A percentile compares a stretch with the other conserved stretches of the same genome.
These are phyloP conservation scores for Elsinoe ampelina DNA, from an alignment of 2,329 filamentous ascomycete species.

Conservation along the genomic window DNA sequence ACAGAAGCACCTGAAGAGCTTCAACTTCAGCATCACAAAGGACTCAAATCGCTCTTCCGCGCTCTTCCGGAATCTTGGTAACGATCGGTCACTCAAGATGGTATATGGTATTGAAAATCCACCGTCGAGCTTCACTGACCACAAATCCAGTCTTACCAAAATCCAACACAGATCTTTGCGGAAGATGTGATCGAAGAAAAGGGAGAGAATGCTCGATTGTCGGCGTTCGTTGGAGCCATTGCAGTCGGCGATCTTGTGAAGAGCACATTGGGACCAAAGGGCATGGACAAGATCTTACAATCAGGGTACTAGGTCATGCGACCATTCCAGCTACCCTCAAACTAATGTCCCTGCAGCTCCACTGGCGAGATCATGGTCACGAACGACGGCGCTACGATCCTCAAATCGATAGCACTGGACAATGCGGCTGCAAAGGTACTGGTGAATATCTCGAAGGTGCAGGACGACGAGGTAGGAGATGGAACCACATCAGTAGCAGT, in stretches of 20 bases:
- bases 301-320: conserved; percentile 60
- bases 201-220: conserved; percentile 95
- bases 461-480: conserved; percentile 97
- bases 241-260: conserved; percentile 96
- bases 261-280: conserved; percentile 92
- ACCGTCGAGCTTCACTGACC: background rate
- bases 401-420: conserved; percentile 96
- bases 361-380: conserved; percentile 97
- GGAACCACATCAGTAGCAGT: conserved; percentile 98
- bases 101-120: background rate
- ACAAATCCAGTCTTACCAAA: conserved; percentile 37
- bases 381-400: conserved; percentile 95
- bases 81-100: conserved; percentile 12
- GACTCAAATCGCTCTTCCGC: background rate
- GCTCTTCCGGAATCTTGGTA: background rate
- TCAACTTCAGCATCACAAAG: background rate
- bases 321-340: conserved; percentile 20
- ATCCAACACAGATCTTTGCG: conserved; percentile 95
- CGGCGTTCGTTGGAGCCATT: conserved; percentile 97
- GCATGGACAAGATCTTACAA: conserved; percentile 97
- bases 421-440: conserved; percentile 97
- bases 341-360: conserved; percentile 48
- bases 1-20: background rate
- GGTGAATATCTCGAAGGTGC: conserved; percentile 98
- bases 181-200: conserved; percentile 96